A percentile compares a stretch with the other conserved stretches of the same genome.
Conservation (phyloP, 1,284 basidiomycete species). For the Taiwanofungus camphoratus region DNA sequence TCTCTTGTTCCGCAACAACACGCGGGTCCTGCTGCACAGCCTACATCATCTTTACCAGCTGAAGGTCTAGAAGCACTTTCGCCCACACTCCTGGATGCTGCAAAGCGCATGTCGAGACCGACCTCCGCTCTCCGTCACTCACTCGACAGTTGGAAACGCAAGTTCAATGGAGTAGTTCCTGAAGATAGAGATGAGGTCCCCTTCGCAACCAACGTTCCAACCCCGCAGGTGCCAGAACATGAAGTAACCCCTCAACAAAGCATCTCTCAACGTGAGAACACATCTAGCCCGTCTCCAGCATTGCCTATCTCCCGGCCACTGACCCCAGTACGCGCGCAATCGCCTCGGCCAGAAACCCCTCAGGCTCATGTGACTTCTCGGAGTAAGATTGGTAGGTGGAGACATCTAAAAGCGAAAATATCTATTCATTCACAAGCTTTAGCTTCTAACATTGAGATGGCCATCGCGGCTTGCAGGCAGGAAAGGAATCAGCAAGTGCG, state of each 20-base stretch:
- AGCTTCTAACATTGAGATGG: constrained; percentile 71
- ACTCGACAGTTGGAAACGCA: constrained; percentile 27
- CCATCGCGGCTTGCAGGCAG: constrained; percentile 71
- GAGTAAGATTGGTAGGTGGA: constrained; percentile 51
- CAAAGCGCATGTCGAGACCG: constrained; percentile 8
- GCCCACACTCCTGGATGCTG: not conserved
- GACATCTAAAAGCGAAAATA: not conserved
- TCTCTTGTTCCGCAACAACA: constrained; percentile 6
- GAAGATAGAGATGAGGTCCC: too few relatives aligned
- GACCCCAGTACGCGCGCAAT: too few relatives aligned
- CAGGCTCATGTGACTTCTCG: constrained; percentile 44
- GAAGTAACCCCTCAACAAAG: not conserved
- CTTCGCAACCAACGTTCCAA: too few relatives aligned
- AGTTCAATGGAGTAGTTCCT: constrained; percentile 17
- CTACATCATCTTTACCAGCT: too few relatives aligned
- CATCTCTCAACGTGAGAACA: too few relatives aligned
- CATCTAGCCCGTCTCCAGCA: too few relatives aligned
- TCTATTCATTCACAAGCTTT: not conserved
- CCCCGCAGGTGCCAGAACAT: not conserved
- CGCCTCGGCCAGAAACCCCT: constrained; percentile 13
- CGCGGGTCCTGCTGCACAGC: not conserved
- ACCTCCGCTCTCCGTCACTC: constrained; percentile 13
- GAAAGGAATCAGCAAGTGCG: constrained; percentile 60
- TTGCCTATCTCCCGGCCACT: too few relatives aligned
- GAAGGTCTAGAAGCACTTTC: too few relatives aligned